Conservation (phyloP, 2,329 filamentous ascomycete species). For the Apiospora kogelbergensis region DNA sequence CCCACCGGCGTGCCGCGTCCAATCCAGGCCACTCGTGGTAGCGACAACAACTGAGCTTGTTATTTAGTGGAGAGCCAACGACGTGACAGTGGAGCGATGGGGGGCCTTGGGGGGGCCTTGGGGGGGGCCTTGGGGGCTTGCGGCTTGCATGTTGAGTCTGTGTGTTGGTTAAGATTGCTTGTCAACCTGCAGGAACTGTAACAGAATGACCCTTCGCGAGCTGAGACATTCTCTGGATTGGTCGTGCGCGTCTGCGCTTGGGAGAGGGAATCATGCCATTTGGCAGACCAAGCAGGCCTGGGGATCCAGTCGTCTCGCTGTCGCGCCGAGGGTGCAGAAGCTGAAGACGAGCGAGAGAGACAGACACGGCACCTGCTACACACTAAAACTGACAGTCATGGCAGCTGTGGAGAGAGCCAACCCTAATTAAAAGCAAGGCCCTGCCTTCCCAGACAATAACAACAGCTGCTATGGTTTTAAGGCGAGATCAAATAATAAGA, state of each 20-base stretch:
- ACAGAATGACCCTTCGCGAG: slow-evolving; percentile 1
- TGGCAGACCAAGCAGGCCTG: background rate
- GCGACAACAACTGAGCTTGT: background rate
- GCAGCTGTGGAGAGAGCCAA: background rate
- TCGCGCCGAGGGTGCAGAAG: background rate
- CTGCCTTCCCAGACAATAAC: background rate
- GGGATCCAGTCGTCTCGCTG: background rate
- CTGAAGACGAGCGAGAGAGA: background rate
- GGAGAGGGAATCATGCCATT: background rate
- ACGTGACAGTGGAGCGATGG: background rate
- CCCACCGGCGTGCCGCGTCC: background rate
- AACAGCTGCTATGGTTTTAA: background rate
- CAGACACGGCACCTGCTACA: background rate
- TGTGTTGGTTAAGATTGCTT: slow-evolving; percentile 26
- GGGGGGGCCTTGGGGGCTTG: slow-evolving; percentile 15
- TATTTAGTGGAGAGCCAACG: background rate
- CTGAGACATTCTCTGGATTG: background rate
- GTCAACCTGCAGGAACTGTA: slow-evolving; percentile 18
- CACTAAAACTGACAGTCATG: background rate
- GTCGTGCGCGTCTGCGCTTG: slow-evolving; percentile 3
- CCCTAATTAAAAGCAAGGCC: background rate
- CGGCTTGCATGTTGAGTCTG: slow-evolving; percentile 21
- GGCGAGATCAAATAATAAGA: background rate
- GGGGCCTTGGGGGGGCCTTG: slow-evolving; percentile 9
- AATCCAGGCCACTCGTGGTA: background rate